Evolutionary conservation across 2,329 filamentous ascomycete species (phyloP).

Genomic region (Thermothelomyces thermophilus): DNA sequence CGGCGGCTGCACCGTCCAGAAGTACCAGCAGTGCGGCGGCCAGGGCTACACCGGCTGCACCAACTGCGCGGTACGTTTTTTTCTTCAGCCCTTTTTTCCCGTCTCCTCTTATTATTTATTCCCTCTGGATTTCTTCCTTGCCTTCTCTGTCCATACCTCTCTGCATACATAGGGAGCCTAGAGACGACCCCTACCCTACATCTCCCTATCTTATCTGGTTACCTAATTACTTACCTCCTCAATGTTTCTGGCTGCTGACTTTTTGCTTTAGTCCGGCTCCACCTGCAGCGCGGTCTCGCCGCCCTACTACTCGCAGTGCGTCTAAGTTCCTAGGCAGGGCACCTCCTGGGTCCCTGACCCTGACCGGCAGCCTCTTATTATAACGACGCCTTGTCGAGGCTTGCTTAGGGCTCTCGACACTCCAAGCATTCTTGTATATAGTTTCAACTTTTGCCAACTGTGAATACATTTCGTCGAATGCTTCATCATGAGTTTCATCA

Average conservation of each 20-base stretch:
- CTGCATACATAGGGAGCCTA: no score
- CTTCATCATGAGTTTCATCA: no score
- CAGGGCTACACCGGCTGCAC: conserved; percentile 38
- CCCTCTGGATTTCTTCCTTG: no score
- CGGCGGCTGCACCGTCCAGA: conserved; percentile 29
- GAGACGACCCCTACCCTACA: no score
- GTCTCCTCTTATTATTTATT: neutral
- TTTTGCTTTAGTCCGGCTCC: conserved; percentile 24
- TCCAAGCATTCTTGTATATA: conserved; percentile 15
- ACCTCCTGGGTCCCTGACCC: neutral
- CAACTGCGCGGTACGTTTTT: conserved; percentile 31
- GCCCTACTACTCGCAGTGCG: conserved; percentile 36
- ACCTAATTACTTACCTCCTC: no score
- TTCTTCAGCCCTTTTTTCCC: neutral
- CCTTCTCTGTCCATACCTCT: no score
- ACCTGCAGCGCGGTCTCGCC: conserved; percentile 33
- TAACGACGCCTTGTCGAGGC: neutral
- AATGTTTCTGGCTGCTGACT: conserved; percentile 3
- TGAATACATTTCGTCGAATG: conserved; percentile 9
- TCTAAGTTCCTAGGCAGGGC: conserved; percentile 13
- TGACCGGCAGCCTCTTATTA: neutral
- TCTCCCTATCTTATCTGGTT: no score
- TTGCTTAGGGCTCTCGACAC: neutral
- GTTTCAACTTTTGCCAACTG: conserved; percentile 3
- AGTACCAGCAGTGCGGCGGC: conserved; percentile 37